Conservation (phyloP, 176 grass and related monocot genomes). For the Paspalum notatum region DNA sequence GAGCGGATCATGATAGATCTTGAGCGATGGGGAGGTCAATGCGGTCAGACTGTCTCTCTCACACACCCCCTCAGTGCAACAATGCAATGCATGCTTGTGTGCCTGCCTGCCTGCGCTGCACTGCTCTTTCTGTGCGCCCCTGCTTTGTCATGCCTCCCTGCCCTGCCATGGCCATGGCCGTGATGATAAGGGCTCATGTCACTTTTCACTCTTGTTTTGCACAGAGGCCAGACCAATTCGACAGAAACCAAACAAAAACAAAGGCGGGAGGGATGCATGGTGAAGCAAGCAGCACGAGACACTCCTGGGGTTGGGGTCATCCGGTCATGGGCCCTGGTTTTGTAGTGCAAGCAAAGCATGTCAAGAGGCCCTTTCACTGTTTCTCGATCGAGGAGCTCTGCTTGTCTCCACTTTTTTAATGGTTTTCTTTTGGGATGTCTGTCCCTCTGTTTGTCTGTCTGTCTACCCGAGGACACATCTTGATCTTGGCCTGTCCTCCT, state of each 20-base stretch:
- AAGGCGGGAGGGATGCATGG: not conserved
- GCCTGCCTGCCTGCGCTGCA: no score
- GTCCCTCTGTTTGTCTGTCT: not conserved
- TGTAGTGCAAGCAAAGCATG: constrained; percentile 72
- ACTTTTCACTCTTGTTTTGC: constrained; percentile 43
- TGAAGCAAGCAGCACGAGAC: not conserved
- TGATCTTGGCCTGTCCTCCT: constrained; percentile 10
- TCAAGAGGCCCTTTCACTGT: constrained; percentile 51
- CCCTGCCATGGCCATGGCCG: constrained; percentile 30
- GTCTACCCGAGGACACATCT: not conserved
- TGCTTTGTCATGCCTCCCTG: constrained; percentile 41
- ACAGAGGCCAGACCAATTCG: not conserved
- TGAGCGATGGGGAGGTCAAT: constrained; percentile 62
- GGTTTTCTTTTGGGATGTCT: not conserved
- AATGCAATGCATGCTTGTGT: constrained; percentile 16
- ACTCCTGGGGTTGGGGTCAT: constrained; percentile 24
- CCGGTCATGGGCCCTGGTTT: constrained; percentile 36
- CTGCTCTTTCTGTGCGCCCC: constrained; percentile 45
- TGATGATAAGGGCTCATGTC: constrained; percentile 63
- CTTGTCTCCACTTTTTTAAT: constrained; percentile 16
- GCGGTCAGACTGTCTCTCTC: constrained; percentile 19
- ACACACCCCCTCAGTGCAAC: not conserved
- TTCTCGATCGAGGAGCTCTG: constrained; percentile 29
- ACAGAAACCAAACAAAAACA: not conserved
- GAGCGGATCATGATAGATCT: constrained; percentile 79